Evolutionary conservation across 2,329 filamentous ascomycete genomes (phyloP).

Genomic region (Trichothecium sympodiale): DNA sequence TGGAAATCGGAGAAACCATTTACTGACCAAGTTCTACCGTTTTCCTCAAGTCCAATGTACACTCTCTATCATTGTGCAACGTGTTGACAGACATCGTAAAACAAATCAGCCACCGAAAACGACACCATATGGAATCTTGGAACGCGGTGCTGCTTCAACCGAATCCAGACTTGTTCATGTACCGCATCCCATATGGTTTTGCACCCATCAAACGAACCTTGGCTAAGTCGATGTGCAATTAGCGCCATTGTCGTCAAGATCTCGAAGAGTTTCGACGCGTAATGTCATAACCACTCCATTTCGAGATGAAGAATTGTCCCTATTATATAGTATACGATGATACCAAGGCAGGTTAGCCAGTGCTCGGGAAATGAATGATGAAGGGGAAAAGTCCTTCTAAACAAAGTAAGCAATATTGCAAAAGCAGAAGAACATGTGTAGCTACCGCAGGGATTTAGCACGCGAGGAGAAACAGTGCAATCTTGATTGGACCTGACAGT

Average conservation of each 20-base stretch:
- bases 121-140: no score
- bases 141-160: conserved; percentile 11
- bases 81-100: no score
- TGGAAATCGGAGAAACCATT: no score
- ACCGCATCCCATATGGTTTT: conserved; percentile 43
- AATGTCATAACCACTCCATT: conserved; percentile 40
- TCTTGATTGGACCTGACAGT: conserved; percentile 41
- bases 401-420: conserved; percentile 52
- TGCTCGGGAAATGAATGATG: no score
- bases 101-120: no score
- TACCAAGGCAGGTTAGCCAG: conserved; percentile 18
- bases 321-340: conserved; percentile 43
- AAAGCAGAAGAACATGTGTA: conserved; percentile 49
- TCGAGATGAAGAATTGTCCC: conserved; percentile 49
- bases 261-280: conserved; percentile 40
- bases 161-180: conserved; percentile 41
- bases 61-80: no score
- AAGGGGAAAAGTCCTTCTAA: no score
- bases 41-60: no score
- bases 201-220: conserved; percentile 41
- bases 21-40: no score
- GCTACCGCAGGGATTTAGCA: no score
- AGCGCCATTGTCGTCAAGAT: conserved; percentile 34
- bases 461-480: conserved; percentile 35
- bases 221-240: conserved; percentile 35